phyloP scores from a whole-genome alignment of 192 early-diverging fungal genomes.

The Coemansia reversa region DNA sequence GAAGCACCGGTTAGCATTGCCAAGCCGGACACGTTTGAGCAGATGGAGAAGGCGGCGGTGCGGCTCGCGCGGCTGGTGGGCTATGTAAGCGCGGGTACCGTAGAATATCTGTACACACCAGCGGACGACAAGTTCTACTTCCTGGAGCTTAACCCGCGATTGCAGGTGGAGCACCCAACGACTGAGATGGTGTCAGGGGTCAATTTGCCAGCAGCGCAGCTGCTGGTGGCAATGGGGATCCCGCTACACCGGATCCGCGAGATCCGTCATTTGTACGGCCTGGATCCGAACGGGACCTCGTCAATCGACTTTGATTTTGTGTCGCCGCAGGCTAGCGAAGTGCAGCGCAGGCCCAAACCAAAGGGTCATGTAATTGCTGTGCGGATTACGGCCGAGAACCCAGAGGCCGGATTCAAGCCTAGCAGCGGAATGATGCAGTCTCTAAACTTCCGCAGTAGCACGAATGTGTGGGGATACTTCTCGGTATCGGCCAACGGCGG shows the following conservation, averaged over 20 bases:
- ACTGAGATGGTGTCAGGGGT: slow-evolving; percentile 99
- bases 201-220: slow-evolving; percentile 95
- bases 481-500: slow-evolving; percentile 92
- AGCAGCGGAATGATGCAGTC: slow-evolving; percentile 94
- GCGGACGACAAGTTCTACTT: slow-evolving; percentile 87
- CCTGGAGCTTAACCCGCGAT: slow-evolving; percentile 94
- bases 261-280: slow-evolving; percentile 92
- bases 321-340: slow-evolving; percentile 70
- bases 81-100: slow-evolving; percentile 93
- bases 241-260: slow-evolving; percentile 93
- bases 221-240: slow-evolving; percentile 99
- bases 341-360: slow-evolving; percentile 87
- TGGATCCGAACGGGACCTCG: slow-evolving; percentile 79
- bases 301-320: slow-evolving; percentile 94
- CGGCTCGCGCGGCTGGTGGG: slow-evolving; percentile 91
- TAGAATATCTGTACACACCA: slow-evolving; percentile 95
- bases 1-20: slow-evolving; percentile 94
- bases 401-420: slow-evolving; percentile 99
- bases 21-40: slow-evolving; percentile 70
- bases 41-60: slow-evolving; percentile 98
- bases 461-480: slow-evolving; percentile 99
- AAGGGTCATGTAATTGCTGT: slow-evolving; percentile 98
- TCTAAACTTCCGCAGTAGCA: slow-evolving; percentile 93
- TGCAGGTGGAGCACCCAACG: slow-evolving; percentile 99
- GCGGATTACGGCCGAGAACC: slow-evolving; percentile 98